Percentiles rank a stretch among this genome's conserved stretches.
Evolutionary conservation across 148 eudicot species (phyloP).

Genomic region (Cornus florida): DNA sequence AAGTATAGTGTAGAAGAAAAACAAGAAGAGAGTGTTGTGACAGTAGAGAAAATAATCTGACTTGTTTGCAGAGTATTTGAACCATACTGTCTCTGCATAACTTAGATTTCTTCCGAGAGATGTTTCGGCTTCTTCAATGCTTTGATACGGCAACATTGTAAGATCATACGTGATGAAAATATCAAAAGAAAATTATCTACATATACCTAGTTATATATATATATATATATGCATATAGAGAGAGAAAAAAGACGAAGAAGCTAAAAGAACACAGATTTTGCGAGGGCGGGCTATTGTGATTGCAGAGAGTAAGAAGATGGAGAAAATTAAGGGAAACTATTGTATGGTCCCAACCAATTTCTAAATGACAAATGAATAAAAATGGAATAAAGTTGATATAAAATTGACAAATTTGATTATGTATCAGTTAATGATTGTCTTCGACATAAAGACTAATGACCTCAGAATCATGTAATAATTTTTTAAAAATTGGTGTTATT

Average conservation of each 20-base stretch:
- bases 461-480: no score
- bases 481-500: not conserved
- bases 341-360: no score
- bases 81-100: slow-evolving; percentile 62
- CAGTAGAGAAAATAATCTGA: slow-evolving; percentile 63
- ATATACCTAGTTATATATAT: not conserved
- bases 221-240: not conserved
- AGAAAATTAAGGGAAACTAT: not conserved
- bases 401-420: no score
- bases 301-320: slow-evolving; percentile 5
- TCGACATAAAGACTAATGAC: no score
- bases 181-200: not conserved
- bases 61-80: slow-evolving; percentile 62
- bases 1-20: slow-evolving; percentile 45
- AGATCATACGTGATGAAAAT: not conserved
- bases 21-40: slow-evolving; percentile 65
- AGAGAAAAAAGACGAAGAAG: not conserved
- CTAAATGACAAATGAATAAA: no score
- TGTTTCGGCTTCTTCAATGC: slow-evolving; percentile 43
- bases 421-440: no score
- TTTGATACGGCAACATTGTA: slow-evolving; percentile 62
- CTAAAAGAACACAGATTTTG: not conserved
- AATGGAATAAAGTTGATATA: no score
- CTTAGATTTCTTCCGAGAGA: slow-evolving; percentile 55
- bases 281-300: not conserved